These are phyloP conservation scores for Pichia sp. DNA, from an alignment of 1,139 yeast genomes.

Conservation along the genomic window DNA sequence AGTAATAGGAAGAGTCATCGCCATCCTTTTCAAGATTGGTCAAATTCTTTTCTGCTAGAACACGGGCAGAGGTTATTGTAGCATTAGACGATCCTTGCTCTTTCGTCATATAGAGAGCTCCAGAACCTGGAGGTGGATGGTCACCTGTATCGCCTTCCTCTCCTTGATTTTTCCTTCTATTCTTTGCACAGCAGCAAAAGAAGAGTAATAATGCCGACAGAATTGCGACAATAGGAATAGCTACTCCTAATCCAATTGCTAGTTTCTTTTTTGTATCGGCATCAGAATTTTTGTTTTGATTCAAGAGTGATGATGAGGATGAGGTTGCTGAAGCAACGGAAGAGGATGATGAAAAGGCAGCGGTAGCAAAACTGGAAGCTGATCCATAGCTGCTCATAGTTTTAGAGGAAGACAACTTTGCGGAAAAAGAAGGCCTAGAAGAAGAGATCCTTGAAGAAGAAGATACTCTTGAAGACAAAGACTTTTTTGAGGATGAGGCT, in stretches of 20 bases:
- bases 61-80: conserved; percentile 18
- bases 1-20: conserved; percentile 31
- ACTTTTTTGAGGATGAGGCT: conserved; percentile 10
- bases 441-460: background rate
- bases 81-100: conserved; percentile 18
- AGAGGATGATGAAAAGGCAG: conserved; percentile 7
- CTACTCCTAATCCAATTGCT: conserved; percentile 88
- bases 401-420: conserved; percentile 11
- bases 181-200: conserved; percentile 52
- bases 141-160: conserved; percentile 30
- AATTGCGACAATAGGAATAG: conserved; percentile 59
- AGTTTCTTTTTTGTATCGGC: conserved; percentile 41
- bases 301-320: background rate
- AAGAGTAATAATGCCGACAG: conserved; percentile 46
- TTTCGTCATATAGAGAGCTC: conserved; percentile 34
- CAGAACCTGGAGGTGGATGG: conserved; percentile 34
- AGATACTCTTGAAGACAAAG: conserved; percentile 18
- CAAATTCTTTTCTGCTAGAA: conserved; percentile 47
- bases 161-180: conserved; percentile 38
- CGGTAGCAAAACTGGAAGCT: conserved; percentile 11
- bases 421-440: conserved; percentile 20
- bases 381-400: background rate
- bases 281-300: conserved; percentile 21
- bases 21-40: conserved; percentile 37
- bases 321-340: conserved; percentile 20